Evolutionary conservation across 1,284 basidiomycete genomes (phyloP).

Genomic region (Leccinum angustisporum): DNA sequence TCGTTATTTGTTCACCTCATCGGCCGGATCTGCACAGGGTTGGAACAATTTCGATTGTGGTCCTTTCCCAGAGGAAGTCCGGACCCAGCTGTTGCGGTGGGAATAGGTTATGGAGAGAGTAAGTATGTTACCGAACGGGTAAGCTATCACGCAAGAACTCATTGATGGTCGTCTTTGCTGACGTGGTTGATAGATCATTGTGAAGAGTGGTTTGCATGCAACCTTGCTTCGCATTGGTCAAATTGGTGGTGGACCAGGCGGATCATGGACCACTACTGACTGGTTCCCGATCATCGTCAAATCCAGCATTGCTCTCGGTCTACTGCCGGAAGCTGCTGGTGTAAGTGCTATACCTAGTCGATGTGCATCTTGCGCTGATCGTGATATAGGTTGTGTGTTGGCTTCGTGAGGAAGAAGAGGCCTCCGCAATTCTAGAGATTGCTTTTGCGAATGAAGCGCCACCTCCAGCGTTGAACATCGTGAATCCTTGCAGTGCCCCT

Average conservation of each 20-base stretch:
- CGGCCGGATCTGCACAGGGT: conserved; percentile 23
- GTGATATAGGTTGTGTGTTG: neutral
- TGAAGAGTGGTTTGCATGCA: neutral
- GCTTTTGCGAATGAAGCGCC: neutral
- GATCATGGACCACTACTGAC: neutral
- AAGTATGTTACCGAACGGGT: neutral
- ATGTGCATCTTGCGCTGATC: neutral
- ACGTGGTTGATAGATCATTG: neutral
- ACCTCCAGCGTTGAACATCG: neutral
- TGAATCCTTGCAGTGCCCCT: neutral
- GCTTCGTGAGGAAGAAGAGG: neutral
- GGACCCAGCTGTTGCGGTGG: conserved; percentile 19
- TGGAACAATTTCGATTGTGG: conserved; percentile 24
- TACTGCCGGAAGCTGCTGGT: conserved; percentile 19
- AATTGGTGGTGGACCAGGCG: conserved; percentile 25
- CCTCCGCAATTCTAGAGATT: neutral
- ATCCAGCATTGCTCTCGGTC: conserved; percentile 25
- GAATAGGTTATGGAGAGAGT: conserved; percentile 31
- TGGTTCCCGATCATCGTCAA: conserved; percentile 32
- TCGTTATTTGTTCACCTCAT: conserved; percentile 35
- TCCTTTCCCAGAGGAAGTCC: conserved; percentile 28
- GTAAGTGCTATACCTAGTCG: conserved; percentile 13
- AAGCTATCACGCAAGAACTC: neutral
- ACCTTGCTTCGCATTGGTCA: conserved; percentile 31
- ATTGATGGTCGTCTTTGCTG: neutral